Conservation (phyloP, 768 basidiomycete species). For the Imleria badia region DNA sequence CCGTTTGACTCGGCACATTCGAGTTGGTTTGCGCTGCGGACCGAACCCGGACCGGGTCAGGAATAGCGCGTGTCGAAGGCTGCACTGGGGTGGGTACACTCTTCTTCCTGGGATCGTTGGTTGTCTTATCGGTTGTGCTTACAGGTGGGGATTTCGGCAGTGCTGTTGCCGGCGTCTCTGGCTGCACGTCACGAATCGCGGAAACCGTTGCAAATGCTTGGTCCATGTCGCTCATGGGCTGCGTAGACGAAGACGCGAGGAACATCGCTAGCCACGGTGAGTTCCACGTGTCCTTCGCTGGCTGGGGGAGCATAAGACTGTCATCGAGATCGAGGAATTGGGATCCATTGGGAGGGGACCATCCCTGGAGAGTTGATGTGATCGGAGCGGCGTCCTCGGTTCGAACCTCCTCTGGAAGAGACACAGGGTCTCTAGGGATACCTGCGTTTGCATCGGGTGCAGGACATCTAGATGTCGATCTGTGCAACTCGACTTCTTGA, state of each 20-base stretch:
- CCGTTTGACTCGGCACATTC: background rate
- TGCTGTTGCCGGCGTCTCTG: background rate
- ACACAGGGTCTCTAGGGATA: background rate
- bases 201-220: background rate
- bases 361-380: slow-evolving; percentile 20
- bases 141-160: background rate
- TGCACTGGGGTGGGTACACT: background rate
- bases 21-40: background rate
- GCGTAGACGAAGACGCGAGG: background rate
- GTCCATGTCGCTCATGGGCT: background rate
- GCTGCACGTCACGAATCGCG: background rate
- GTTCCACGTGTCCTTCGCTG: background rate
- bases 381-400: background rate
- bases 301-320: slow-evolving; percentile 10
- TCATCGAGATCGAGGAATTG: slow-evolving; percentile 26
- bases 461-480: background rate
- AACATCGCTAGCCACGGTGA: slow-evolving; percentile 8
- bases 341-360: slow-evolving; percentile 27
- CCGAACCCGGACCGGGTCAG: slow-evolving; percentile 1
- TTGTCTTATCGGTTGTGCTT: background rate
- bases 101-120: background rate
- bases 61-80: background rate
- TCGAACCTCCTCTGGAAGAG: background rate
- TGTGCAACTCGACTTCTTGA: background rate
- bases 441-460: background rate